Base-by-base conservation (phyloP, 768 basidiomycete species). In the Tulasnella sp. region DNA sequence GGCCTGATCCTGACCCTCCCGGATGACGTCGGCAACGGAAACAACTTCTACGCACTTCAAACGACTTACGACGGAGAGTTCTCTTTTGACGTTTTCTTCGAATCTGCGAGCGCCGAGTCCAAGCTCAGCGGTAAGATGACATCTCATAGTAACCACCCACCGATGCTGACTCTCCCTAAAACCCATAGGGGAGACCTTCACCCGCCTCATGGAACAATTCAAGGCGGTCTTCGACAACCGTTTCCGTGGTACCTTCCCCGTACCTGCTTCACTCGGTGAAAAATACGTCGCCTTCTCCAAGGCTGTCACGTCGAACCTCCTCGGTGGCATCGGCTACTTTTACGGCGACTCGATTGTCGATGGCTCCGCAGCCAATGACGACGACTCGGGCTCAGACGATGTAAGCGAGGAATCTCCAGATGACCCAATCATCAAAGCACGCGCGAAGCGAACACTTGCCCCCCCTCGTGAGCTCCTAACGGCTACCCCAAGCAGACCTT, bases 291-390 rank as follows among this genome's bases (percentile, higher is more conserved):
- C 85, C 0, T 98, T 98, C 82, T 97, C 95, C 1, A 91, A 93
- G 80, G 91, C 90, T 5, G 89, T 97, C 76, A 97, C 96, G 0
- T 91, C 96, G 0, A 98, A 95, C 81, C 87, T 98, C 64, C 84
- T 98, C 14, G 96, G 94, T 74, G 96, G 96, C 25, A 89, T 99
- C 45, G 96, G 96, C 14, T 98, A 97, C 83, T 99, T 96, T 83
- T 92, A 96, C 80, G 96, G 96, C 17, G 89, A 87, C 5, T 96
- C 94, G 0, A 91, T 98, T 78, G 88, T 97, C 9, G 92, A 98
- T 81, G 86, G 88, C 54, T 88, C 90, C 45, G 94, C 96, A 80
- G 96, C 95, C 91, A 97, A 99, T 80, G 85, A 86, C 71, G 86
- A 87, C 34, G 91, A 94, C 76, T 88, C 87, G 3, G 88, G 88